phyloP scores from a whole-genome alignment of 345 rosid species.

The Salix suchowensis region DNA sequence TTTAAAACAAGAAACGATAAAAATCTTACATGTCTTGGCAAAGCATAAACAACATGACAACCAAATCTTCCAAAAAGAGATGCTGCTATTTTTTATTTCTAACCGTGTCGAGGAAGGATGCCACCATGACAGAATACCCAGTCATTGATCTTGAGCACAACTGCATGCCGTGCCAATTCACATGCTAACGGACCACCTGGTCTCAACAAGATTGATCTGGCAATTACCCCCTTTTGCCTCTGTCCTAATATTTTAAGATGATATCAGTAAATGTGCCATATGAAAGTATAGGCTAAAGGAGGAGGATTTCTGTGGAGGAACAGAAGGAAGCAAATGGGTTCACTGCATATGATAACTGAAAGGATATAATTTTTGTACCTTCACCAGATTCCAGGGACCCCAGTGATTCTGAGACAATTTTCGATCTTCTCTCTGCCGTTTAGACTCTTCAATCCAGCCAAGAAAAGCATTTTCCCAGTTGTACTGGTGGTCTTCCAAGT shows the following conservation, averaged over 20 bases:
- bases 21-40: background rate
- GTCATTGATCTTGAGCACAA: conserved; percentile 71
- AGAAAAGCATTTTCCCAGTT: conserved; percentile 73
- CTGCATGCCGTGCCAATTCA: conserved; percentile 67
- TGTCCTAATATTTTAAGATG: conserved; percentile 62
- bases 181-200: conserved; percentile 84
- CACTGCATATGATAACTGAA: background rate
- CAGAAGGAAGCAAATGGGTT: background rate
- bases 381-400: conserved; percentile 73
- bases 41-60: background rate
- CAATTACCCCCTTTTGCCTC: conserved; percentile 92
- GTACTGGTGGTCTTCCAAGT: conserved; percentile 45
- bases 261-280: conserved; percentile 19
- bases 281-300: background rate
- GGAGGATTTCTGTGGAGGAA: background rate
- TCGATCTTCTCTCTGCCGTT: conserved; percentile 45
- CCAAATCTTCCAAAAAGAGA: conserved; percentile 8
- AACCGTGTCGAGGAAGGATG: conserved; percentile 94
- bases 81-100: background rate
- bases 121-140: conserved; percentile 98
- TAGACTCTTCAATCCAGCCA: conserved; percentile 50
- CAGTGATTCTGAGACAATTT: conserved; percentile 48
- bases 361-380: conserved; percentile 47
- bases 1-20: conserved; percentile 10
- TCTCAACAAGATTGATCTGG: conserved; percentile 72